Evolutionary conservation across 257 asterid species (phyloP), one percentile per base, ranked within the genome.

Genomic region (Apocynum venetum): DNA sequence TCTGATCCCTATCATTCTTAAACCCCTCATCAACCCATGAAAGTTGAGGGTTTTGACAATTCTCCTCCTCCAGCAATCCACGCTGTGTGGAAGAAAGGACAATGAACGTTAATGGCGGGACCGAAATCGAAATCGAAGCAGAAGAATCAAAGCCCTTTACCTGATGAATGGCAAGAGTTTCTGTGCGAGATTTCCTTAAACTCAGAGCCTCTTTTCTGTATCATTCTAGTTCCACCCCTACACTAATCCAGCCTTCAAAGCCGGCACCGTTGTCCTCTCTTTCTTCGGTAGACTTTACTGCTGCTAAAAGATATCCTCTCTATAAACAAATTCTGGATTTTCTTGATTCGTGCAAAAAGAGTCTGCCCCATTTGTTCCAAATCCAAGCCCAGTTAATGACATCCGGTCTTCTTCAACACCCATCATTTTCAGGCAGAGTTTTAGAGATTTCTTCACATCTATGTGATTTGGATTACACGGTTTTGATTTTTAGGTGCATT

Each of bases 341-440:
- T 46, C 89, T 92, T 10, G 76, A 85, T 71, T 76, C 79, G 57
- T 92, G 95, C 67, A 80, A 71, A 56, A 66, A 15, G 4, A 84
- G 64, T 78, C 79, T 86, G 78, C 31, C 52, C 79, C 88, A 87
- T 43, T 77, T 91, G 3, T 79, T 76, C 64, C 91, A 86, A 86
- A 89, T 92, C 79, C 97, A 92, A 75, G 87, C 94, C 80, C 85
- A 82, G 52, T 80, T 89, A 49, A 75, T 86, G 35, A 83, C 91
- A 25, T 85, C 88, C 0, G 95, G 94, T 44, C 87, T 90, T 51
- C 86, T 90, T 76, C 89, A 80, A 43, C 84, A 87, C 80, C 82
- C 88, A 4, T 89, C 91, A 51, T 86, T 89, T 80, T 85, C 96
- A 73, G 91, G 92, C 81, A 90, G 92, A 68, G 84, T 89, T 46